Evolutionary conservation across 1,284 basidiomycete genomes (phyloP).

Genomic region (Ustilago vetiveriae): DNA sequence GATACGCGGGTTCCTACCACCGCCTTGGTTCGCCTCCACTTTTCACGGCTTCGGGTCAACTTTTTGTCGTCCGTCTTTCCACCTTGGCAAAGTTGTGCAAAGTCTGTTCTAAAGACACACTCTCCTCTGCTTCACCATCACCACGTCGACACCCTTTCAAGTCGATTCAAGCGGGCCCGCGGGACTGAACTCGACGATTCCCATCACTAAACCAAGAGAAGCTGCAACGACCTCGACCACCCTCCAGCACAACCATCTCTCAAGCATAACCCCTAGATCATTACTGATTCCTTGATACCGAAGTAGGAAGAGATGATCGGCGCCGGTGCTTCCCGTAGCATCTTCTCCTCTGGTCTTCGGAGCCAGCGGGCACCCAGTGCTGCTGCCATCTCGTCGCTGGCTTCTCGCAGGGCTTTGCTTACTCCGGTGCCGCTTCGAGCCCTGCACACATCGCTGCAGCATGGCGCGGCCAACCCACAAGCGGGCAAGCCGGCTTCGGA

Average conservation of each 20-base stretch:
- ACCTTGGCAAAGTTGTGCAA: not conserved
- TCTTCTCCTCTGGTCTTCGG: conserved; percentile 15
- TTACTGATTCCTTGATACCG: too few species aligned
- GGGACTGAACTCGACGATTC: not conserved
- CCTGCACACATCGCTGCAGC: conserved; percentile 31
- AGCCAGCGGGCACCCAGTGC: conserved; percentile 10
- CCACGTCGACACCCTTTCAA: not conserved
- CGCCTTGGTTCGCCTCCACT: conserved; percentile 4
- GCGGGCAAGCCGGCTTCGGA: conserved; percentile 64
- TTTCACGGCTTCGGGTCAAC: conserved; percentile 3
- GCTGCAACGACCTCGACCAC: not conserved
- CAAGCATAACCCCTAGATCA: too few species aligned
- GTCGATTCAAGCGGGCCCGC: too few species aligned
- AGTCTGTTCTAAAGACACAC: too few species aligned
- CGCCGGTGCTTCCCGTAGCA: conserved; percentile 26
- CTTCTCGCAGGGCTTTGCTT: conserved; percentile 15
- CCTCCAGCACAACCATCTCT: not conserved
- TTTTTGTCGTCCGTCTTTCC: not conserved
- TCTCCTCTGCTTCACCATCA: not conserved
- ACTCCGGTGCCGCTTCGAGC: conserved; percentile 26
- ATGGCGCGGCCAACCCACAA: conserved; percentile 58
- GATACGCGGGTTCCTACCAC: not conserved
- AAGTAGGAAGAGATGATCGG: conserved; percentile 43
- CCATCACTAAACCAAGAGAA: too few species aligned
- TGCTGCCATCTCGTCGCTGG: conserved; percentile 8